Evolutionary conservation across 1,139 yeast genomes (phyloP).

Genomic region (Zygoascus meyerae): DNA sequence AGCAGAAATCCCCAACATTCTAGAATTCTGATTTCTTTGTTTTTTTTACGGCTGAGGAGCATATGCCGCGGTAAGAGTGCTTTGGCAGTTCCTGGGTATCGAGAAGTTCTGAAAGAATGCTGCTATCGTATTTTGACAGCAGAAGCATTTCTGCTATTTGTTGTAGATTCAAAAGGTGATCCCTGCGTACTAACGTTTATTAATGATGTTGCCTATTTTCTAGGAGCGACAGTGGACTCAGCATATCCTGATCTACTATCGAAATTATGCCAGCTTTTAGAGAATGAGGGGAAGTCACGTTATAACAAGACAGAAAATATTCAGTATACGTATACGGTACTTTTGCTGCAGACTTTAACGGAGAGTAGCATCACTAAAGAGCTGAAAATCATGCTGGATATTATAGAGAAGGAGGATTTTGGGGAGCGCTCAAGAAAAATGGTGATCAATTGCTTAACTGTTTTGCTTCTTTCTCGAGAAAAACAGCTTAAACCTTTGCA

Average conservation of each 20-base stretch:
- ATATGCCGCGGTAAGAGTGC: constrained; percentile 5
- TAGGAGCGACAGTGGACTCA: constrained; percentile 5
- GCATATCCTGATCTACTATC: constrained; percentile 6
- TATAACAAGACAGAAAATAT: too few species aligned
- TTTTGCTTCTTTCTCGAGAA: constrained; percentile 5
- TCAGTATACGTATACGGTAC: neutral
- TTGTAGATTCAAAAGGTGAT: neutral
- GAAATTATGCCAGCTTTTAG: neutral
- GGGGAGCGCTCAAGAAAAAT: neutral
- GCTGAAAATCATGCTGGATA: neutral
- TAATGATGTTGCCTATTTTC: constrained; percentile 6
- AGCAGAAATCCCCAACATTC: neutral
- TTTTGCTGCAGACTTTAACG: constrained; percentile 5
- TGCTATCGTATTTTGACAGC: constrained; percentile 5
- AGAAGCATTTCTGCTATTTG: neutral
- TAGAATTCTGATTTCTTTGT: neutral
- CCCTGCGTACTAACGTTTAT: constrained; percentile 2
- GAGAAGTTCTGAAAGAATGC: neutral
- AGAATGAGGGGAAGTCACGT: too few species aligned
- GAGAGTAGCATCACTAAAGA: neutral
- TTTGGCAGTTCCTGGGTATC: neutral
- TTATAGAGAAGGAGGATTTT: neutral
- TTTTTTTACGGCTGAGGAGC: constrained; percentile 6
- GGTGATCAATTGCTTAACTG: neutral
- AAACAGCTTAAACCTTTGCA: neutral